Evolutionary conservation across 108 stramenopile genomes (phyloP).

Genomic region (Bacterosira constricta): DNA sequence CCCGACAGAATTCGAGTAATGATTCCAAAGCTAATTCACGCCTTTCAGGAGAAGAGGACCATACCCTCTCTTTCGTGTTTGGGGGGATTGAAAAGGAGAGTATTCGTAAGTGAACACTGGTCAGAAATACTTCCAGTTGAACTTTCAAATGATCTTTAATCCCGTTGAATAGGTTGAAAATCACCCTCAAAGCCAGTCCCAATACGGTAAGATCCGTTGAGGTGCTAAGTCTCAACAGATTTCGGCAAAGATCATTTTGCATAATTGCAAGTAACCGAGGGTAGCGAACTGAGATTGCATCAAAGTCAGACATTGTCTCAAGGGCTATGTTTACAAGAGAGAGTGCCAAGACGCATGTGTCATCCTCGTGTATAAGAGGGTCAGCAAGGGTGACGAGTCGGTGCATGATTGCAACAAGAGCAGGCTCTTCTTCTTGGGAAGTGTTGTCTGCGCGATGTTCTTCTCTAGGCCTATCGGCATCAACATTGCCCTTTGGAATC

Average conservation of each 20-base stretch:
- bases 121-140: constrained; percentile 97
- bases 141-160: constrained; percentile 96
- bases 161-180: constrained; percentile 96
- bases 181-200: constrained; percentile 88
- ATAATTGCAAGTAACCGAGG: constrained; percentile 56
- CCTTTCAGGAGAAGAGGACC: constrained; percentile 69
- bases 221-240: constrained; percentile 85
- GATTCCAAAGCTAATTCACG: constrained; percentile 94
- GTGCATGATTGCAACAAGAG: constrained; percentile 69
- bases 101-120: constrained; percentile 85
- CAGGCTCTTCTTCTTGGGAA: constrained; percentile 44
- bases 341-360: constrained; percentile 73
- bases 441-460: neutral
- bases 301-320: constrained; percentile 76
- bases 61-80: constrained; percentile 22
- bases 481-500: neutral
- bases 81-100: constrained; percentile 47
- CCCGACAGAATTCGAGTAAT: constrained; percentile 92
- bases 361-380: constrained; percentile 75
- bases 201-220: constrained; percentile 85
- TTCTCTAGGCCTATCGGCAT: neutral
- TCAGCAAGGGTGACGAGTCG: constrained; percentile 84
- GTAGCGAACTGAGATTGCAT: constrained; percentile 49
- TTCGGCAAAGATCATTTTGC: constrained; percentile 93
- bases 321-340: constrained; percentile 94